Evolutionary conservation across 345 rosid genomes (phyloP).

Genomic region (Atalantia buxifolia): DNA sequence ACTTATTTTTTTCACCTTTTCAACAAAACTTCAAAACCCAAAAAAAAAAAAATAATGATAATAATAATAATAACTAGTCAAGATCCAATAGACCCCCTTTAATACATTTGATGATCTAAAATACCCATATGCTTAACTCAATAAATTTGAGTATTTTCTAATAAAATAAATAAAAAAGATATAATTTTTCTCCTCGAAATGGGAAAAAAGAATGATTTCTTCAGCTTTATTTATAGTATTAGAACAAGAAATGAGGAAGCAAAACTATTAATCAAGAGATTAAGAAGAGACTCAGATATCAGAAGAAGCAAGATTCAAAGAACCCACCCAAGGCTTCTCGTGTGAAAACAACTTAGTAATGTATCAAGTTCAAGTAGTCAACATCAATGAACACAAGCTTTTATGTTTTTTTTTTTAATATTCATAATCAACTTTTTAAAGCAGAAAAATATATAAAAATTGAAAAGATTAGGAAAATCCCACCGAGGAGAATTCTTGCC

Average conservation of each 20-base stretch:
- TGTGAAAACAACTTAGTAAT: neutral
- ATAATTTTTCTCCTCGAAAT: too few relatives aligned
- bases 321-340: conserved; percentile 21
- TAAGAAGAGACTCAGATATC: neutral
- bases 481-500: neutral
- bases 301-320: neutral
- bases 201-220: neutral
- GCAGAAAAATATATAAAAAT: neutral
- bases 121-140: conserved; percentile 8
- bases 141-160: conserved; percentile 2
- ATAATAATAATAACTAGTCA: neutral
- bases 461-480: neutral
- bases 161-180: neutral
- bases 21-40: neutral
- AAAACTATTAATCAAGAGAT: neutral
- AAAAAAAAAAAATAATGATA: neutral
- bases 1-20: neutral
- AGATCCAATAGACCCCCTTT: conserved; percentile 22
- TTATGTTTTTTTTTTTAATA: neutral
- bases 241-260: neutral
- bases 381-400: neutral
- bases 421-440: neutral
- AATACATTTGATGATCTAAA: conserved; percentile 29
- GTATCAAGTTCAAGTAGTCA: neutral
- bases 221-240: neutral